Evolutionary conservation across 2,329 filamentous ascomycete genomes (phyloP).

Genomic region (Aspergillus sp.): DNA sequence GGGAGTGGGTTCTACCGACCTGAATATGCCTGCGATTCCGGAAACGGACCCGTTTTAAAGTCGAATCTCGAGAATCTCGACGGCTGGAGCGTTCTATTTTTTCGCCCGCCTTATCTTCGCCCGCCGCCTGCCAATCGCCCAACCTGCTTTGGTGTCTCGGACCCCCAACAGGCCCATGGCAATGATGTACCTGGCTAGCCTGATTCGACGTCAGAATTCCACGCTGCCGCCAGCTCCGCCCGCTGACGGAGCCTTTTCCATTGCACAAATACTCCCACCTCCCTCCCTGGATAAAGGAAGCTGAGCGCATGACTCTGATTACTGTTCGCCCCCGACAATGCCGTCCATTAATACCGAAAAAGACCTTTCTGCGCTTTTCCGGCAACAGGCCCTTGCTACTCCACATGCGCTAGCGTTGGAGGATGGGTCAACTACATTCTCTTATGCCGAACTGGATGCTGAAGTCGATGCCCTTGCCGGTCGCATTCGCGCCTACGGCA

Average conservation of each 20-base stretch:
- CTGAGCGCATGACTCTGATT: neutral
- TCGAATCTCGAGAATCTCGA: no score
- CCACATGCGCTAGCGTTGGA: constrained; percentile 63
- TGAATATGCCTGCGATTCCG: no score
- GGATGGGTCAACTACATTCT: constrained; percentile 57
- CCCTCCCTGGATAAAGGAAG: neutral
- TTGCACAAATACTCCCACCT: neutral
- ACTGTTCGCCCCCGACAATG: constrained; percentile 37
- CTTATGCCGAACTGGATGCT: constrained; percentile 62
- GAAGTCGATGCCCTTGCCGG: constrained; percentile 57
- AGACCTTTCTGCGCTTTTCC: constrained; percentile 64
- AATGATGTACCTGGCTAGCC: neutral
- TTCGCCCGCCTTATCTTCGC: neutral
- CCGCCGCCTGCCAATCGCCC: neutral
- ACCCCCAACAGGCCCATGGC: neutral
- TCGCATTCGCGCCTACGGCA: constrained; percentile 56
- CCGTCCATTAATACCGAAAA: constrained; percentile 59
- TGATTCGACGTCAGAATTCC: neutral
- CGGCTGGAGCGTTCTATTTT: neutral
- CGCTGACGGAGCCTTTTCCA: neutral
- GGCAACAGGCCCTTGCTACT: constrained; percentile 56
- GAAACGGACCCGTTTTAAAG: no score
- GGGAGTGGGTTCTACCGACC: neutral
- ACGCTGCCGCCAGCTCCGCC: no score
- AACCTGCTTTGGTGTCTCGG: neutral